Evolutionary conservation across 2,329 filamentous ascomycete genomes (phyloP), one percentile per base, ranked within the genome.

Genomic region (Simplicillium aogashimaense): DNA sequence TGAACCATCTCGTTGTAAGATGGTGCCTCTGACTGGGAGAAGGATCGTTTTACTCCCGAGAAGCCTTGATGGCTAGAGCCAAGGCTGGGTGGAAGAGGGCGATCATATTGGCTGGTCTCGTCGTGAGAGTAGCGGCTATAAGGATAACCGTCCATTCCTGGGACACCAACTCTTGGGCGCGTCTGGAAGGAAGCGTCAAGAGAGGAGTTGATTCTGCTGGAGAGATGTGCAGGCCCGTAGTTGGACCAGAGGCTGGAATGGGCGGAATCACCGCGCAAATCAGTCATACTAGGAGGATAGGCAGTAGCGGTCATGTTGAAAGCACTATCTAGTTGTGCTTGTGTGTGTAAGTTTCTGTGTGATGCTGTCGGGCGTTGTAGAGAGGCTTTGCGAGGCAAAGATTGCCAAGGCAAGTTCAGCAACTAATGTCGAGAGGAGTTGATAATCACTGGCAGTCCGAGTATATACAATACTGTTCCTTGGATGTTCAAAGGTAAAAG

Each of bases 201-300:
- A 47, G 61, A 57, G 51, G 65, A 68, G 46, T 67, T 63, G 47
- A 69, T 70, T 47, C 73, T 69, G 47, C 61, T 64, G 40, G 70
- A 60, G 56, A 78, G 64, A 49, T 73, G 72, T 46, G 76, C 66
- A 42, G 70, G 67, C 45, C 64, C 65, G 47, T 78, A 78, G 62
- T 66, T 73, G 51, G 72, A 64, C 74, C 74, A 78, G 51, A 78
- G 60, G 58, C 65, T 69, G 52, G 68, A 65, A 59, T 76, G 74
- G 56, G 68, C 60, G 54, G 72, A 63, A 60, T 78, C 74, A 56
- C 66, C 63, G 68, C 76, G 76, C 65, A 78, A 58, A 58, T 78
- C 74, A 70, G 74, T 72, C 74, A 78, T 78, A 57, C 67, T 74
- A 56, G 70, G 69, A 64, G 73, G 70, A 60, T 77, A 75, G 50